phyloP scores from a whole-genome alignment of 1,284 basidiomycete genomes.

The Blastosporella zonata region DNA sequence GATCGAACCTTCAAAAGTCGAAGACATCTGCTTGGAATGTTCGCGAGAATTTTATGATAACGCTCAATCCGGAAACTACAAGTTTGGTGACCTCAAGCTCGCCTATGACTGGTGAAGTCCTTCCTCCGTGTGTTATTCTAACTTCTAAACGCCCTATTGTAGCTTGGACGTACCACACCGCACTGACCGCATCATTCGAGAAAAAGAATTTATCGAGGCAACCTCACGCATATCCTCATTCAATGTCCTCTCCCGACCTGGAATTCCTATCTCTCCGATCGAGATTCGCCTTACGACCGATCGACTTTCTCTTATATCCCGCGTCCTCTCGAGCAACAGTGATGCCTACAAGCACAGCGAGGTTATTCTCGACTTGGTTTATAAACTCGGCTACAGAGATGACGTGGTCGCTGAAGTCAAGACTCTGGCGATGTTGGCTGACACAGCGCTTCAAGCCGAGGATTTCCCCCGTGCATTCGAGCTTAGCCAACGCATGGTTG shows the following conservation, averaged over 20 bases:
- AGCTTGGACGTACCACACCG: constrained; percentile 74
- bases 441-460: constrained; percentile 76
- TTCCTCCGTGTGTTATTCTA: background rate
- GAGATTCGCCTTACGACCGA: constrained; percentile 89
- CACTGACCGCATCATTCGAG: constrained; percentile 61
- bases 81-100: constrained; percentile 90
- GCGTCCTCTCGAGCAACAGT: constrained; percentile 75
- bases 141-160: constrained; percentile 13
- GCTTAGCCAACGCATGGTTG: constrained; percentile 70
- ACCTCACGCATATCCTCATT: constrained; percentile 84
- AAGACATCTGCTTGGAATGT: constrained; percentile 76
- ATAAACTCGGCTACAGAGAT: constrained; percentile 79
- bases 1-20: constrained; percentile 53
- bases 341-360: constrained; percentile 88
- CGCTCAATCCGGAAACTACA: constrained; percentile 86
- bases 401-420: constrained; percentile 76
- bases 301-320: constrained; percentile 77
- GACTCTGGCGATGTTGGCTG: constrained; percentile 83
- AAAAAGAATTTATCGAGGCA: constrained; percentile 93
- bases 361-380: constrained; percentile 83
- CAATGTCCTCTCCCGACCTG: constrained; percentile 72
- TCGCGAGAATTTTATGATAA: constrained; percentile 94
- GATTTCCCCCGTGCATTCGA: constrained; percentile 77
- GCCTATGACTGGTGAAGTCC: constrained; percentile 85
- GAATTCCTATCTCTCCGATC: constrained; percentile 79